Evolutionary conservation across 2,329 filamentous ascomycete species (phyloP), one percentile per base, ranked within the genome.

Genomic region (Cladobotryum mycophilum): DNA sequence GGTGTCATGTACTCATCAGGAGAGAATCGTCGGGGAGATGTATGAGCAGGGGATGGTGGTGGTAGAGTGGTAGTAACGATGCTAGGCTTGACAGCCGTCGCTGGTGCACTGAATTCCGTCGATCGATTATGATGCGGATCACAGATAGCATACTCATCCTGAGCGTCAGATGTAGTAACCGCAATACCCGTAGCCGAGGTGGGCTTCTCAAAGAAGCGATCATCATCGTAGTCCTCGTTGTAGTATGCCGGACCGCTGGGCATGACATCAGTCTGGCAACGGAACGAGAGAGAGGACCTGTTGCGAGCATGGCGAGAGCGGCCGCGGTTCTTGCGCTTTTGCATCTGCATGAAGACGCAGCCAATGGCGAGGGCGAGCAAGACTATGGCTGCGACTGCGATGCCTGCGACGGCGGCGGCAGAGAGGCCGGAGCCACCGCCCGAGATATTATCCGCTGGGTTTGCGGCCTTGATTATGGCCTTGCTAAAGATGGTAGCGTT

Each of bases 221-320:
- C 52, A 20, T 54, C 44, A 34, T 45, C n/a, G 4, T 44, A 22
- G 45, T 50, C 14, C 17, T 46, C 3, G 20, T 22, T 2, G 38
- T 49, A 25, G 25, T 22, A 38, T n/a, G 25, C 36, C 14, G 12
- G 3, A 6, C 25, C 6, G 3, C 18, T n/a, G 45, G 13, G 40
- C 5, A 38, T 47, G 45, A 35, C 44, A 20, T 30, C 22, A 11
- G 20, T 71, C 51, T 76, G 73, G 63, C 77, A 79, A 33, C 71
- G 70, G 62, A 79, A 80, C 2, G 74, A 77, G 25, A 79, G 67
- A 4, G 73, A 70, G 0, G 76, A 78, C 15, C 25, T 30, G 22
- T 35, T 22, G n/a, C 48, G 48, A 13, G 25, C 30, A 11, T 47
- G 41, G 12, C 42, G 25, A 12, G 33, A 43, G 38, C 25, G 25